Evolutionary conservation across 148 eudicot genomes (phyloP).

Genomic region (Vaccinium vitisidaea): DNA sequence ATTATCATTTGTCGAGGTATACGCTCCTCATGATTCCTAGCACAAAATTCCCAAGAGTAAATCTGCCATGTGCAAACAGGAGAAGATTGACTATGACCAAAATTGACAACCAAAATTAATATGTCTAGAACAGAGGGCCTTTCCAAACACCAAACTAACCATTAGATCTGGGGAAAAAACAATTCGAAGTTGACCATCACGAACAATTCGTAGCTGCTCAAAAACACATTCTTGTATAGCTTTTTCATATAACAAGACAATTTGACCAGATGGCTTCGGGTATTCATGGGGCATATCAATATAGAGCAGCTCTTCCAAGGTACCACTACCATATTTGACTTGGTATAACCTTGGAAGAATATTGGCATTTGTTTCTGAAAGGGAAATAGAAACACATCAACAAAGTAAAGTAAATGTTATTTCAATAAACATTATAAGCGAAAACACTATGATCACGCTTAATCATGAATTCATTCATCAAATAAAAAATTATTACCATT

Average conservation of each 20-base stretch:
- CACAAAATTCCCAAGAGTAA: conserved; percentile 81
- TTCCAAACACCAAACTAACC: conserved; percentile 20
- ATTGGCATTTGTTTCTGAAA: conserved; percentile 87
- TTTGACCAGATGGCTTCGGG: conserved; percentile 78
- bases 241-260: conserved; percentile 82
- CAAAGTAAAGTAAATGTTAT: neutral
- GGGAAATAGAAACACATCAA: neutral
- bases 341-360: conserved; percentile 89
- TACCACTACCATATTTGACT: conserved; percentile 88
- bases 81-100: conserved; percentile 12
- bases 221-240: conserved; percentile 89
- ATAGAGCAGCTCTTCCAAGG: conserved; percentile 84
- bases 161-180: conserved; percentile 73
- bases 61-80: conserved; percentile 35
- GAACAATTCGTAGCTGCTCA: conserved; percentile 90
- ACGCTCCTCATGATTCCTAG: conserved; percentile 63
- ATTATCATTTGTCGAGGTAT: conserved; percentile 57
- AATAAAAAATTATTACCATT: neutral
- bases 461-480: neutral
- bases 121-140: neutral
- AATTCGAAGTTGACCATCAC: conserved; percentile 96
- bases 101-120: neutral
- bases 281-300: conserved; percentile 89
- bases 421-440: neutral
- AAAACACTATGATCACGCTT: neutral